These are phyloP conservation scores for Geosmithia morbida DNA, from an alignment of 2,329 filamentous ascomycete species.

Conservation along the genomic window DNA sequence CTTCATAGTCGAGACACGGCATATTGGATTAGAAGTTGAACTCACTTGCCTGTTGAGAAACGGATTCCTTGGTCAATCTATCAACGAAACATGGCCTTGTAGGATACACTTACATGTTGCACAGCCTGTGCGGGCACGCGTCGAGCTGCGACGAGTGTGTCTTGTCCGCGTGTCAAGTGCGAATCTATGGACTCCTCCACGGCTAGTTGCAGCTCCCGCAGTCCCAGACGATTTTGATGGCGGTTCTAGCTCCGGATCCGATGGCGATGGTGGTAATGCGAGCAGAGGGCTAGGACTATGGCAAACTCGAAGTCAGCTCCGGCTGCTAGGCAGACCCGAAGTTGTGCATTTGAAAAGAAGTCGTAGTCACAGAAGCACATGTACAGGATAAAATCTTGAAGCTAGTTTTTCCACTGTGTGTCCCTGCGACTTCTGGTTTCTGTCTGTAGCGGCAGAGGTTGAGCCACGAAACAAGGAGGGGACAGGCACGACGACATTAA, in stretches of 20 bases:
- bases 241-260: not conserved
- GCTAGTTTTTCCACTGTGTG: too few relatives aligned
- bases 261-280: not conserved
- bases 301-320: not conserved
- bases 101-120: constrained; percentile 16
- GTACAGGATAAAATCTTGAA: too few relatives aligned
- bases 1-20: not conserved
- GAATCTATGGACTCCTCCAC: constrained; percentile 19
- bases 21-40: not conserved
- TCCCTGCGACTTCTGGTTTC: too few relatives aligned
- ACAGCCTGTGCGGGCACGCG: constrained; percentile 21
- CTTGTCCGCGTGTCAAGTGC: constrained; percentile 20
- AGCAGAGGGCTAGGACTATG: not conserved
- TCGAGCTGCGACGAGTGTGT: constrained; percentile 22
- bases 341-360: not conserved
- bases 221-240: constrained; percentile 5
- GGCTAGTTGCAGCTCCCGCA: constrained; percentile 6
- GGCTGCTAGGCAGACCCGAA: not conserved
- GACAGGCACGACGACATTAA: not conserved
- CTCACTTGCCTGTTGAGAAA: constrained; percentile 6
- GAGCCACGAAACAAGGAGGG: not conserved
- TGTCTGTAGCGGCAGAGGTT: not conserved
- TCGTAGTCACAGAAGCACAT: not conserved
- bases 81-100: not conserved
- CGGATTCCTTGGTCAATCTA: not conserved